Evolutionary conservation across 139 green algal species (phyloP).

Genomic region (Chlorella ohadii): DNA sequence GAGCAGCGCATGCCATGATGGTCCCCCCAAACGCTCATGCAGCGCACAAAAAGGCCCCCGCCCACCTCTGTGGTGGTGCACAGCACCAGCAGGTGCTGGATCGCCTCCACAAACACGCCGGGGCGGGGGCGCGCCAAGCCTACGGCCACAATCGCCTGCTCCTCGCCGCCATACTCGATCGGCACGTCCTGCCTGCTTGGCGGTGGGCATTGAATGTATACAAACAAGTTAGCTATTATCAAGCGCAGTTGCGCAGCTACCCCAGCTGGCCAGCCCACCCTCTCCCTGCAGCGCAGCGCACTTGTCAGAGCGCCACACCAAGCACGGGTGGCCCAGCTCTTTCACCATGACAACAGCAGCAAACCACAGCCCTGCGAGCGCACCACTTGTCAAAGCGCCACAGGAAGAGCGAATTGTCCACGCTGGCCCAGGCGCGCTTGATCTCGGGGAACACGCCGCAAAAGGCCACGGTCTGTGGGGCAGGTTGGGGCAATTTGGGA

Average conservation of each 20-base stretch:
- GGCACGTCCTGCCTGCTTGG: slow-evolving; percentile 80
- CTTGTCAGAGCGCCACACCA: no score
- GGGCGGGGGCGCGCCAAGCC: slow-evolving; percentile 74
- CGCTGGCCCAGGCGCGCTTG: slow-evolving; percentile 86
- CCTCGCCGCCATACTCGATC: slow-evolving; percentile 89
- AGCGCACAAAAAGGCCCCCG: not conserved
- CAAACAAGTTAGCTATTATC: no score
- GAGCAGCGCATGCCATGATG: no score
- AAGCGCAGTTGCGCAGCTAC: no score
- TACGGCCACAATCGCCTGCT: slow-evolving; percentile 92
- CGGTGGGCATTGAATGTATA: no score
- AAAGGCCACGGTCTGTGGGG: slow-evolving; percentile 79
- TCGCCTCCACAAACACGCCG: slow-evolving; percentile 90
- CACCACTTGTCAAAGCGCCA: slow-evolving; percentile 89
- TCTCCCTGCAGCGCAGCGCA: no score
- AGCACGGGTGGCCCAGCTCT: no score
- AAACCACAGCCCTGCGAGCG: not conserved
- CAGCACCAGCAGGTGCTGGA: slow-evolving; percentile 93
- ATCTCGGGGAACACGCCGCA: slow-evolving; percentile 91
- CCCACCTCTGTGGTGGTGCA: slow-evolving; percentile 89
- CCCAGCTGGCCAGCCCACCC: no score
- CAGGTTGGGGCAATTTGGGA: not conserved
- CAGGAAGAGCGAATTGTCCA: slow-evolving; percentile 93
- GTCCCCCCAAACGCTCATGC: no score
- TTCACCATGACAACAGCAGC: no score